Evolutionary conservation across 73 alveolate genomes (phyloP), one percentile per base, ranked within the genome.

Genomic region (Paramecium bursaria): DNA sequence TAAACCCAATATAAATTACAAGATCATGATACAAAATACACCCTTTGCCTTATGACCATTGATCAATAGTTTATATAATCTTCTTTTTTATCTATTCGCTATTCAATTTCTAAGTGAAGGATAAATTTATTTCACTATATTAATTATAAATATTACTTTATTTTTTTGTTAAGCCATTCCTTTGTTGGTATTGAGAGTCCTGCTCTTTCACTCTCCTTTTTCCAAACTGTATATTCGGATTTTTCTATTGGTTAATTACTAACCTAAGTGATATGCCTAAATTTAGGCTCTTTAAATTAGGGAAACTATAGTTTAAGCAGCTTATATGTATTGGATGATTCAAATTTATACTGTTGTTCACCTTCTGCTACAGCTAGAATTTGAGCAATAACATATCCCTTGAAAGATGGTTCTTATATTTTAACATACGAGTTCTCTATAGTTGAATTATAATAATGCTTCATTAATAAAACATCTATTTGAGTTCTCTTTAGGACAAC

Each of bases 321-420:
- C 33, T 67, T 67, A 11, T 67, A 67, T 1, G 82, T 67, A 11
- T 33, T 21, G 44, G 82, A 25, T 30, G 33, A 67, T 67, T 67
- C 82, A 9, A 67, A 21, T 35, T 67, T 23, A 67, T 67, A 67
- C 1, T 53, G 44, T 42, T 67, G 33, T 15, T 67, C 82, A 1
- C 82, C 82, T 42, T 67, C 82, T 17, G 44, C 82, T 19, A 67
- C 82, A 21, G 82, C 82, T 26, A 67, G 19, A 6, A 67, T 57
- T 15, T 67, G 44, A 7, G 82, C 82, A n/a, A 67, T 33, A 1
- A 47, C 57, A 67, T 67, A 67, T 11, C 57, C 44, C 22, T 67
- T 67, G 46, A 67, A 47, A 15, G 33, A 19, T 2, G 82, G 82
- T 19, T 67, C 82, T 21, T 67, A 19, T 2, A 67, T 67, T 67